Evolutionary conservation across 73 alveolate genomes (phyloP), one percentile per base, ranked within the genome.

Genomic region (Symbiodinium pilosum): DNA sequence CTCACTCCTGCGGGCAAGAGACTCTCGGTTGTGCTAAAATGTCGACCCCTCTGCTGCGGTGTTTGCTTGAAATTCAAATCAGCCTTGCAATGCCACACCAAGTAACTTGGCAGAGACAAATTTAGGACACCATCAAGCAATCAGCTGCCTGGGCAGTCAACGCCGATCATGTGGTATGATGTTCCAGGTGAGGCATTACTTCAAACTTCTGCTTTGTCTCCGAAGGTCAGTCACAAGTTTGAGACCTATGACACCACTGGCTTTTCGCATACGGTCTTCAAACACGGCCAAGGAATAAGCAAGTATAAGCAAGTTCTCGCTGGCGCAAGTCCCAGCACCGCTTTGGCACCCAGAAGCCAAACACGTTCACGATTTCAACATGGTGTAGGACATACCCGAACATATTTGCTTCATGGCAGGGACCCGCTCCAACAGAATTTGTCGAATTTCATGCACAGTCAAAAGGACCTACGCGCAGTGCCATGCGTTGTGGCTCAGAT

Each of bases 41-140:
- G 81, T 64, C 30, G 34, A 64, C 81, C 81, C 81, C 32, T 64
- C 38, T 24, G 81, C 81, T 64, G 81, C 81, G 81, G 81, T 64
- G 81, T 64, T 64, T 64, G 81, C 81, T 64, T 64, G 81, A 34
- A 64, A 28, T 64, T 64, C 81, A 64, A 64, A 64, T 20, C 81
- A 64, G 81, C 81, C 81, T 64, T 64, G 81, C 81, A 64, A 64
- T 64, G 81, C 81, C 81, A 64, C 81, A 64, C 81, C 81, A 26
- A 64, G 12, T 26, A 20, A 64, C 38, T 64, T 24, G 81, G 81
- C 9, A 38, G 81, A 64, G 81, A 64, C 81, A 64, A 64, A 38
- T 18, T 38, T 26, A 30, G 4, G 73, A 54, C 73, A 26, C n/a
- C n/a, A n/a, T n/a, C n/a, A n/a, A 6, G 73, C 73, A 54, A 30